Percentiles rank a stretch among this genome's conserved stretches.
These are phyloP conservation scores for Debaryomyces subglobosus DNA, from an alignment of 1,139 yeast genomes.

Conservation along the genomic window DNA sequence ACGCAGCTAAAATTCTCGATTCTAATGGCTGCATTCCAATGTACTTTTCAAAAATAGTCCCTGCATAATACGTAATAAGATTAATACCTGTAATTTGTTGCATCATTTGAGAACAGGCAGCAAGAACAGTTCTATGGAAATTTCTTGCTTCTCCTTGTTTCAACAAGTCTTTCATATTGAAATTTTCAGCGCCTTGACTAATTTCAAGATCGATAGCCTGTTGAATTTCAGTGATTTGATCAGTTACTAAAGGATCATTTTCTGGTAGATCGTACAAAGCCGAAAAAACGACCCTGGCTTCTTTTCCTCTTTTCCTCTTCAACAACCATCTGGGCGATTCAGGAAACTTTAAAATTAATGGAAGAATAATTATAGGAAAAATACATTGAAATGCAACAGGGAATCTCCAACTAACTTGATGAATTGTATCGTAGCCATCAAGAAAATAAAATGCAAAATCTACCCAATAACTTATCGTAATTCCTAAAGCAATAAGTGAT, in stretches of 20 bases:
- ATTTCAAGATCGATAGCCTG: constrained; percentile 32
- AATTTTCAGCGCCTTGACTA: constrained; percentile 24
- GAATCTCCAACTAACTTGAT: constrained; percentile 42
- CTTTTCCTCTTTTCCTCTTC: constrained; percentile 41
- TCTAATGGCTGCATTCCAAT: constrained; percentile 43
- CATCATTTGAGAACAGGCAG: constrained; percentile 49
- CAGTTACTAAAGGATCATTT: constrained; percentile 26
- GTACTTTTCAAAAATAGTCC: constrained; percentile 45
- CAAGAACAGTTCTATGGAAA: constrained; percentile 51
- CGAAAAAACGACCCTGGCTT: constrained; percentile 52
- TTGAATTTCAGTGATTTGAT: constrained; percentile 35
- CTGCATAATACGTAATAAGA: constrained; percentile 45
- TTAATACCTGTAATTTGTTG: constrained; percentile 50
- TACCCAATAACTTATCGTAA: constrained; percentile 46
- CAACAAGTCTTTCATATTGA: constrained; percentile 30
- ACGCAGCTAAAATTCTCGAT: constrained; percentile 40
- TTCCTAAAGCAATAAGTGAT: constrained; percentile 41
- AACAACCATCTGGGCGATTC: constrained; percentile 57
- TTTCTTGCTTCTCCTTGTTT: constrained; percentile 46
- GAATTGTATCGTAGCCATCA: constrained; percentile 17
- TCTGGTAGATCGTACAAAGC: constrained; percentile 42
- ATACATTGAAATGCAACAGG: constrained; percentile 51
- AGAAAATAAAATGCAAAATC: constrained; percentile 49
- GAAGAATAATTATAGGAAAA: constrained; percentile 35
- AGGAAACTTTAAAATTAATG: constrained; percentile 40